Evolutionary conservation across 177 flowering plant species (phyloP), one percentile per base, ranked within the genome.

Genomic region (Vitis hybrid): DNA sequence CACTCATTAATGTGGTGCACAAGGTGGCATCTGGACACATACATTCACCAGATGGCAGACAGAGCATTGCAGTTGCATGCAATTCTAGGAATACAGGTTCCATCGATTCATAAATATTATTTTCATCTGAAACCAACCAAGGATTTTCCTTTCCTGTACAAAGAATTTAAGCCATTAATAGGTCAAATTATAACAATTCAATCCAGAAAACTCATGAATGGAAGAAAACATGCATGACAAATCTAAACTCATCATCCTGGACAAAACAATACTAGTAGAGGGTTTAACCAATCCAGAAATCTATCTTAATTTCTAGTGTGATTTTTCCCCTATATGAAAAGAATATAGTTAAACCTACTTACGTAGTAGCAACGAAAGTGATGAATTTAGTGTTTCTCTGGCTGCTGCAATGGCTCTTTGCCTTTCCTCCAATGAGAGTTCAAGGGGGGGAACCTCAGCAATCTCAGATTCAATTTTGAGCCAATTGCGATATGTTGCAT

Each of bases 401-500:
- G 97, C 99, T 60, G 95, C 93, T 68, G 78, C 54, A 78, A 77
- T 73, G 19, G 86, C 86, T 77, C 84, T 87, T 62, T 87, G 81
- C 64, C 79, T 88, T 82, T 96, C 99, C 73, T 91, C 99, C 18
- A 26, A 11, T 54, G 98, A 89, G 49, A 96, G 83, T 61, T 92
- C 90, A 62, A 52, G 52, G 15, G 81, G 73, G 64, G 98, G 67
- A 72, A 87, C 86, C 60, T 89, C 91, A 7, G 89, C 85, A 83
- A 85, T 92, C 80, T 86, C 94, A 73, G 86, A 65, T 66, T 93
- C 89, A 70, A 86, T 64, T 79, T 95, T 86, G 68, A 95, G 97
- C 99, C 98, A 93, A 51, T 87, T 86, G 64, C 99, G 90, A 70
- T 91, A 95, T 14, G 87, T 90, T 70, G 97, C 99, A 83, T 95